Evolutionary conservation across 805 yeast species (phyloP).

Genomic region (Jamesozyma rosinii): DNA sequence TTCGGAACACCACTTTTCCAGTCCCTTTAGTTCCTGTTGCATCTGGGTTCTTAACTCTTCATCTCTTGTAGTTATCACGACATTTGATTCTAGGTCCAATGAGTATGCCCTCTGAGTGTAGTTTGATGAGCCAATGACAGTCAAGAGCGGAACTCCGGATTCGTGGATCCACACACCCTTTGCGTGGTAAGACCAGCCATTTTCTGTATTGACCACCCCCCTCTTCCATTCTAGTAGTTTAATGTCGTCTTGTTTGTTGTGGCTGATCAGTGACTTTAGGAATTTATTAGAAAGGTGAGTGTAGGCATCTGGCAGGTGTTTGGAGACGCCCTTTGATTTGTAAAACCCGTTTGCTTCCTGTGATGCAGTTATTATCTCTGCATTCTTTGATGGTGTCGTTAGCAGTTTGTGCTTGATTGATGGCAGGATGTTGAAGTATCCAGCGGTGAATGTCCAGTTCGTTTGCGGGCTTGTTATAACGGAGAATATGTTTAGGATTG

Average conservation of each 20-base stretch:
- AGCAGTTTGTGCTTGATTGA: constrained; percentile 53
- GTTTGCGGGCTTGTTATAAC: constrained; percentile 43
- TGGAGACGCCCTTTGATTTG: constrained; percentile 71
- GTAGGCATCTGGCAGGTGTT: constrained; percentile 80
- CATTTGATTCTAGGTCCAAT: constrained; percentile 82
- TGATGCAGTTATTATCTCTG: constrained; percentile 74
- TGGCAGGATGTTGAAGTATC: constrained; percentile 87
- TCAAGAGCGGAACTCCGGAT: constrained; percentile 53
- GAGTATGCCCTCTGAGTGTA: constrained; percentile 85
- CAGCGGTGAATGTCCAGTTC: constrained; percentile 87
- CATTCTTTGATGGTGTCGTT: constrained; percentile 38
- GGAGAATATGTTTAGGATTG: constrained; percentile 52
- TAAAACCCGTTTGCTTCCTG: constrained; percentile 92
- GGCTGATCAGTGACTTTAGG: constrained; percentile 39
- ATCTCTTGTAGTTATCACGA: constrained; percentile 66
- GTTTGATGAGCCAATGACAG: constrained; percentile 87
- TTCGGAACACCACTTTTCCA: constrained; percentile 44
- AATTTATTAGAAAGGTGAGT: constrained; percentile 64
- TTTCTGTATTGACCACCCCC: constrained; percentile 70
- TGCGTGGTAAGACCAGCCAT: constrained; percentile 97
- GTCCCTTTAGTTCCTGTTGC: constrained; percentile 53
- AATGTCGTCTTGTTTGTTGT: constrained; percentile 39
- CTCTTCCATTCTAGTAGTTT: constrained; percentile 73
- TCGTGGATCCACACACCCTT: constrained; percentile 83
- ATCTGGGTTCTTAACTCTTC: constrained; percentile 46